Evolutionary conservation across 257 asterid genomes (phyloP), one percentile per base, ranked within the genome.

Genomic region (Penstemon eatonii): DNA sequence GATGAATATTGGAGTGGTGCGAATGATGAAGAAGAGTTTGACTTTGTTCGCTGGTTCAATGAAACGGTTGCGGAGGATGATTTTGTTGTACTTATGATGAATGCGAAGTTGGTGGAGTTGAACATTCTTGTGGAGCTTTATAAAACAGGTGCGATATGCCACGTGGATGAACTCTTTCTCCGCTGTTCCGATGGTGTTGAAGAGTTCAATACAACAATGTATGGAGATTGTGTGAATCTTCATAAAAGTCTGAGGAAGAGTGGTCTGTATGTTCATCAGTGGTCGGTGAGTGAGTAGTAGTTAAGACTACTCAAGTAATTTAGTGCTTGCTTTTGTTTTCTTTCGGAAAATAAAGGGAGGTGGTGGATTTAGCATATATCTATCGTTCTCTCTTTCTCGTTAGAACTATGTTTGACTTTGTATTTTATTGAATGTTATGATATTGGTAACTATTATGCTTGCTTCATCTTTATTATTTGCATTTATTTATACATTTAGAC

Each of bases 41-140:
- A 85, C 65, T 86, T 94, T 54, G 73, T 80, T 25, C 76, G 12
- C 33, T 94, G 99, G 99, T 88, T 94, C 37, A 77, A 83, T 55
- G 89, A 86, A 57, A 86, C 91, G 0, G 83, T 87, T 4, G 60
- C 68, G 0, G 91, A 79, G 9, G 90, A 81, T 4, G 95, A 91
- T 55, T 94, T 87, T 7, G 95, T 89, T 42, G 89, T 94, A 51
- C 89, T 94, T 5, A 64, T 88, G 92, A 83, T 91, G 89, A 82
- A 87, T 13, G 83, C 89, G 0, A 68, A 78, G 56, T 6, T 66
- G 63, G 85, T 47, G 46, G 95, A 87, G 76, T 45, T 87, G 73
- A 75, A 83, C 46, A 85, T 91, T 69, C 91, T 91, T 0, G 76
- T 68, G 0, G 93, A 89, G n/a, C 49, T 93, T 57, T 85, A 86